Evolutionary conservation across 208 protist genomes (phyloP), one percentile per base, ranked within the genome.

Genomic region (Leishmania aethiopica): DNA sequence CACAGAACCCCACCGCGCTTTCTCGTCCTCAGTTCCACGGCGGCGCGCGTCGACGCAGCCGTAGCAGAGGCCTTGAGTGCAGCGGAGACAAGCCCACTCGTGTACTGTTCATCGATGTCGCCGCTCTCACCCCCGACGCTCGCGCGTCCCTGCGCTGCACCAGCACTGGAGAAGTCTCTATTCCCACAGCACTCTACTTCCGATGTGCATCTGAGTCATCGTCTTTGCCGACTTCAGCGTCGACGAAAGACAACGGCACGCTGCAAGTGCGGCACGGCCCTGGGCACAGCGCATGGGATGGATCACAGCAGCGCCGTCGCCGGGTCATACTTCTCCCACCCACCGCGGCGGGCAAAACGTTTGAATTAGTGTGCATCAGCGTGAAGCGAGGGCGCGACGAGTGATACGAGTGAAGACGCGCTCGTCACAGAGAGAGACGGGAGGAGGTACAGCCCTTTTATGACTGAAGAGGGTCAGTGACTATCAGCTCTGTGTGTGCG

Each of bases 221-320:
- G n/a, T 32, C 40, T 53, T 74, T 4, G 42, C 25, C 69, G 28
- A 17, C 69, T 28, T 51, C 40, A 49, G 45, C 35, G 69, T 32
- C 28, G n/a, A 47, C 70, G 70, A 49, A 53, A 19, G 10, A 22
- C 40, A 7, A 40, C 19, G 25, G 53, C 35, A 67, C 19, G 37
- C 49, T n/a, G 11, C 66, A 40, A 76, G 55, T 22, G n/a, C 57
- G 11, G 19, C 72, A 74, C n/a, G 10, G 10, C 49, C 32, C 49
- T 37, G 28, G 49, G 72, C 8, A 55, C 17, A 42, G 64, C 5
- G 42, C 10, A 10, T 32, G 74, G 40, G 60, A 73, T 19, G 45
- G 75, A 72, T 78, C 82, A 40, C 82, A 85, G 77, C 71, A 80
- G 55, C 76, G 62, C n/a, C 82, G 77, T 15, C 82, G 82, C 32